Evolutionary conservation across 2,329 filamentous ascomycete genomes (phyloP).

Genomic region (Sporothrix variecibatus): DNA sequence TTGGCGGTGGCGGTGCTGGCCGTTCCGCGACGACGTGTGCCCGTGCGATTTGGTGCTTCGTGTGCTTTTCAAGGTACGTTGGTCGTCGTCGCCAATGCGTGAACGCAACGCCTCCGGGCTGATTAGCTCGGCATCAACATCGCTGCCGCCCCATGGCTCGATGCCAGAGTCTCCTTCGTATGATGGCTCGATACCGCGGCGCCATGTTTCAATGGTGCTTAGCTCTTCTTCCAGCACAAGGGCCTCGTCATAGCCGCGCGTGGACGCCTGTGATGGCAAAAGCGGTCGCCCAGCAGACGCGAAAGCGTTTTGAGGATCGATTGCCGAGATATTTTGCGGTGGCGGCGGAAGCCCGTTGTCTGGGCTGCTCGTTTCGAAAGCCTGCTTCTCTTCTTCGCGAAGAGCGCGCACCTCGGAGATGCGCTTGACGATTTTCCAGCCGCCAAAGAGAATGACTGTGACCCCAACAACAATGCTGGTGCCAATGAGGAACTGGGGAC

Average conservation of each 20-base stretch:
- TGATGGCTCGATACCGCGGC: slow-evolving; percentile 53
- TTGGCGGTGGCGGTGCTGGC: slow-evolving; percentile 33
- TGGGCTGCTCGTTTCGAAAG: slow-evolving; percentile 34
- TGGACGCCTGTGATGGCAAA: not conserved
- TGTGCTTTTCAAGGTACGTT: slow-evolving; percentile 38
- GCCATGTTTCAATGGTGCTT: slow-evolving; percentile 61
- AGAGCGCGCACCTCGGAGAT: slow-evolving; percentile 54
- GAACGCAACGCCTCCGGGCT: slow-evolving; percentile 56
- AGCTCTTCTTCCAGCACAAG: slow-evolving; percentile 60
- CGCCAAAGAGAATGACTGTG: slow-evolving; percentile 94
- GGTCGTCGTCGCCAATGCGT: slow-evolving; percentile 40
- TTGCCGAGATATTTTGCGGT: not conserved
- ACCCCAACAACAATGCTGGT: slow-evolving; percentile 86
- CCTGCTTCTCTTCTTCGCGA: slow-evolving; percentile 35
- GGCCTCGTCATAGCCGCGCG: slow-evolving; percentile 52
- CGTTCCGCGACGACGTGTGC: slow-evolving; percentile 34
- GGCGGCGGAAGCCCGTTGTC: slow-evolving; percentile 6
- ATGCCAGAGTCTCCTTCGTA: slow-evolving; percentile 47
- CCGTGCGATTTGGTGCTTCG: slow-evolving; percentile 34
- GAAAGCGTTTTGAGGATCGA: slow-evolving; percentile 20
- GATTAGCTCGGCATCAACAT: slow-evolving; percentile 56
- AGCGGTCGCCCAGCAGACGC: not conserved
- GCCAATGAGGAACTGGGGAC: slow-evolving; percentile 92
- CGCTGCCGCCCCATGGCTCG: slow-evolving; percentile 14
- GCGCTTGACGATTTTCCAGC: slow-evolving; percentile 95